These are phyloP conservation scores for Vigna nakashimae DNA, from an alignment of 306 rosid genomes.

Conservation along the genomic window DNA sequence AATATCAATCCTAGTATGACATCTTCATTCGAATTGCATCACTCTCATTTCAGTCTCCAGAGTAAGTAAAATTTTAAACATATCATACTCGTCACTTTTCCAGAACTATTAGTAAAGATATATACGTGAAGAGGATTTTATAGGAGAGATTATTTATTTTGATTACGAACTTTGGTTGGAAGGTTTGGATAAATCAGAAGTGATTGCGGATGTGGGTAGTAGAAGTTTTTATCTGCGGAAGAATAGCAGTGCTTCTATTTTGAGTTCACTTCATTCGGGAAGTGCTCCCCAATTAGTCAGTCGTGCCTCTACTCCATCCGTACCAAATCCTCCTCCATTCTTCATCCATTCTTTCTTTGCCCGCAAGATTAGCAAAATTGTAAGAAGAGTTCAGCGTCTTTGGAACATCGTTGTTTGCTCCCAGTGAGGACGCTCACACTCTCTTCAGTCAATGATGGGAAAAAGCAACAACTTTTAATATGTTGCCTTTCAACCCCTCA, in stretches of 20 bases:
- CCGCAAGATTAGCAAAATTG: conserved; percentile 54
- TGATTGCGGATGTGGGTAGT: conserved; percentile 76
- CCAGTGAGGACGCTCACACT: conserved; percentile 38
- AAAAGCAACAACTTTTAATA: conserved; percentile 15
- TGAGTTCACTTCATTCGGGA: conserved; percentile 38
- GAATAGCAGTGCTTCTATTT: conserved; percentile 44
- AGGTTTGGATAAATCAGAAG: conserved; percentile 81
- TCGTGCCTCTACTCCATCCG: conserved; percentile 43
- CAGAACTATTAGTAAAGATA: no score
- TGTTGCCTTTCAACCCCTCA: conserved; percentile 23
- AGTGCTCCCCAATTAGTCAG: conserved; percentile 30
- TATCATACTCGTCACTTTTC: no score
- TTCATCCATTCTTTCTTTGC: conserved; percentile 52
- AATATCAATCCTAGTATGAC: conserved; percentile 48
- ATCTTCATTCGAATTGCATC: conserved; percentile 70
- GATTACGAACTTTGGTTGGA: not conserved
- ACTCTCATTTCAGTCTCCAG: conserved; percentile 84
- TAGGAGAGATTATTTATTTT: not conserved
- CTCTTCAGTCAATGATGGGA: not conserved
- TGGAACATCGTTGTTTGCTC: conserved; percentile 76
- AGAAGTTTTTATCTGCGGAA: conserved; percentile 82
- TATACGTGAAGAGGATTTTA: not conserved
- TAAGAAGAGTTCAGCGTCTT: conserved; percentile 67
- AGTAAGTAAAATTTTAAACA: conserved; percentile 49
- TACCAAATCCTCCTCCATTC: conserved; percentile 48